Percentiles rank a stretch among this genome's conserved stretches.
phyloP scores from a whole-genome alignment of 2,329 filamentous ascomycete species.

The Alternaria triticimaculans region DNA sequence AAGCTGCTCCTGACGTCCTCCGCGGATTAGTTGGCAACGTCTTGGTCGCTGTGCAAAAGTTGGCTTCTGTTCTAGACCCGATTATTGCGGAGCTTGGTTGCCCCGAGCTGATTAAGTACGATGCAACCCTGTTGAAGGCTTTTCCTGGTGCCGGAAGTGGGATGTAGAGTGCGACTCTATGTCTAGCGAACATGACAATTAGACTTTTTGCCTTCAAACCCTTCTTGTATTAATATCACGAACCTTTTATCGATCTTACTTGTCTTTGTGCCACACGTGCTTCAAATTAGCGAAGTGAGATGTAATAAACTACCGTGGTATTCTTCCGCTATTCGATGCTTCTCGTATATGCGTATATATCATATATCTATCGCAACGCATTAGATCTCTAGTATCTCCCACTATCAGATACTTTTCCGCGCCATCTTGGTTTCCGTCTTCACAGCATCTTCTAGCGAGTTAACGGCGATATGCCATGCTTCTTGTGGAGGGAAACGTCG shows the following conservation, averaged over 20 bases:
- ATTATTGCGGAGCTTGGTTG: slow-evolving; percentile 20
- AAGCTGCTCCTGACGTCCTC: slow-evolving; percentile 19
- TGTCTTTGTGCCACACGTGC: background rate
- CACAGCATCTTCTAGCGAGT: background rate
- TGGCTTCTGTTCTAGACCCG: slow-evolving; percentile 21
- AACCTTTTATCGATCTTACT: background rate
- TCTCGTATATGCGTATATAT: background rate
- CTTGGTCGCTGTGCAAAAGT: slow-evolving; percentile 21
- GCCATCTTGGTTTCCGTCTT: background rate
- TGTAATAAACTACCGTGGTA: background rate
- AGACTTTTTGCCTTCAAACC: background rate
- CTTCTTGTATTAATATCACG: background rate
- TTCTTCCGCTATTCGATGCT: background rate
- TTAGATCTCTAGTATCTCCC: background rate
- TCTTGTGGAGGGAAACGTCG: background rate
- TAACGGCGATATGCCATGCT: background rate
- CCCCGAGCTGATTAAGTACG: slow-evolving; percentile 20
- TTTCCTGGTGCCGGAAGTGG: background rate
- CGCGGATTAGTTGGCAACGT: slow-evolving; percentile 22
- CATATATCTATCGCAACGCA: background rate
- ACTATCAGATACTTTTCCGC: background rate
- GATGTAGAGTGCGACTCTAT: background rate
- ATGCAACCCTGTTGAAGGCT: slow-evolving; percentile 17
- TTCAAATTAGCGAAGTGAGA: too few species aligned
- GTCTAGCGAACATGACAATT: background rate